Percentiles rank a stretch among this genome's conserved stretches.
These are phyloP conservation scores for Chytriomyces sp. DNA, from an alignment of 192 early-diverging fungal species.

Conservation along the genomic window DNA sequence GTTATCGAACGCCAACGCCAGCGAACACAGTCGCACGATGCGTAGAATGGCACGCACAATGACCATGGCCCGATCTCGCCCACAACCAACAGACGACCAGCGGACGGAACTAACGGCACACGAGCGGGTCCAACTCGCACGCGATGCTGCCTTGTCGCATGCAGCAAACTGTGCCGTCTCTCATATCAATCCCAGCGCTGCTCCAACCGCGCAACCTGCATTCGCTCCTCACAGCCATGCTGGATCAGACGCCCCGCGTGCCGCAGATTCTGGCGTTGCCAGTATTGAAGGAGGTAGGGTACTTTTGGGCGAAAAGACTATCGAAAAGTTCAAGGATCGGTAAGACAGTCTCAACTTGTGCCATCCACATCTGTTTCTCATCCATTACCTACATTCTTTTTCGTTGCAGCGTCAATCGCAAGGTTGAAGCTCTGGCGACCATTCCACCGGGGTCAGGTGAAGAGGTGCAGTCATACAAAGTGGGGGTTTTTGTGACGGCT, in stretches of 20 bases:
- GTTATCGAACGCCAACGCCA: conserved; percentile 6
- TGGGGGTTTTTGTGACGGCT: neutral
- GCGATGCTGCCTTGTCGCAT: neutral
- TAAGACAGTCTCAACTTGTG: neutral
- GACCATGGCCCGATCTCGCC: no score
- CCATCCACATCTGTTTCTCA: neutral
- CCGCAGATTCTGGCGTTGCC: neutral
- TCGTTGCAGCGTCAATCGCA: neutral
- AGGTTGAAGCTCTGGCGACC: neutral
- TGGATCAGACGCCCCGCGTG: neutral
- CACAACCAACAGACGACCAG: no score
- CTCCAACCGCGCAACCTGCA: neutral
- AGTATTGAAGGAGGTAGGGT: neutral
- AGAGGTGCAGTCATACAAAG: neutral
- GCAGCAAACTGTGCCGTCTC: neutral
- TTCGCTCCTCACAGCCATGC: neutral
- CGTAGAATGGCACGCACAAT: no score
- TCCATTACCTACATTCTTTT: neutral
- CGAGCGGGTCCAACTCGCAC: neutral
- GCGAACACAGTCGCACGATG: neutral
- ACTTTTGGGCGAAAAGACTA: neutral
- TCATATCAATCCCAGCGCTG: neutral
- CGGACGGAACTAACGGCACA: no score
- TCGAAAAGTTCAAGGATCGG: neutral
- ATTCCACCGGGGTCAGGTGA: neutral